Base-by-base conservation (phyloP, 177 flowering plant species). In the Vitis hybrid region DNA sequence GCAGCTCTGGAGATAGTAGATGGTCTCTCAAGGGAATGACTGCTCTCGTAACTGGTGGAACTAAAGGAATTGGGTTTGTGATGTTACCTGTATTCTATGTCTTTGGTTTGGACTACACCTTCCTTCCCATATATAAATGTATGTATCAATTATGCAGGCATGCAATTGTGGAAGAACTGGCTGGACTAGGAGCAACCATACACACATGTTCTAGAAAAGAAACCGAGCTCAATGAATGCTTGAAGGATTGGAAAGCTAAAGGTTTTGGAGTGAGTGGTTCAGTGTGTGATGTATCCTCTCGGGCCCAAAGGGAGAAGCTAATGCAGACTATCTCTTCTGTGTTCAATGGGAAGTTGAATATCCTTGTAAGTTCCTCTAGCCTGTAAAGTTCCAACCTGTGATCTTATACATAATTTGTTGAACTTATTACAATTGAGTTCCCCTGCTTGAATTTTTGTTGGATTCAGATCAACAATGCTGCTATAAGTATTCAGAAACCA, bases 41-140 rank as follows among this genome's bases (percentile, higher is more conserved):
- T 0, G 92, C 88, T 67, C 85, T 88, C 1, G 90, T 86, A 68
- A 85, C 92, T 30, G 90, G 88, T 14, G 92, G 88, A 21, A 88
- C 87, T 23, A 80, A 81, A 19, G 89, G 92, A 57, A 88, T 88
- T 26, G 89, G 89, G 92, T 45, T 23, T 23, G 26, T n/a, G 21
- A 21, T 1, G 3, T 26, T 14, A 34, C 45, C 21, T 12, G 10
- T 12, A 63, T 17, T 32, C 3, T 23, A 23, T 10, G 17, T n/a
- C 48, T 52, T 30, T 3, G 26, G 10, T 60, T 17, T 56, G 2
- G 58, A 17, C 3, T 63, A 34, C 4, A 34, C 45, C 8, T 34
- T 51, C 18, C 49, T 2, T 23, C 26, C 26, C 26, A 21, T 7
- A 32, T 4, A 52, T 48, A 2, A 60, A 67, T 63, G 72, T 39